A percentile compares a stretch with the other conserved stretches of the same genome.
Conservation (phyloP, 2,329 filamentous ascomycete genomes). For the Helminthosporium solani region DNA sequence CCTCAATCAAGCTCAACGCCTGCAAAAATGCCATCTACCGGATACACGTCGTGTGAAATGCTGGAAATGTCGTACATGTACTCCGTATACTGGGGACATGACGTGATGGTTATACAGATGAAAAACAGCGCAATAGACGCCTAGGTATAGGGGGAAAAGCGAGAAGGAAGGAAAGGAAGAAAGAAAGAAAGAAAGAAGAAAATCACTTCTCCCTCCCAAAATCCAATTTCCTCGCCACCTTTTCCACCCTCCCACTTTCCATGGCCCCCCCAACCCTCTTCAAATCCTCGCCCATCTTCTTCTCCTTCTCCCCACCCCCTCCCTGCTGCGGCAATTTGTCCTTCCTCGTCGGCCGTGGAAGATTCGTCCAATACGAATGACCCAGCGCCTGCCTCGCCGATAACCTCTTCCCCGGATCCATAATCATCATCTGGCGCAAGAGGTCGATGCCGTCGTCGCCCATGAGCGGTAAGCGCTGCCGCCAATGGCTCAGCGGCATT, state of each 20-base stretch:
- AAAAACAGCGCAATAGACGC: too few relatives aligned
- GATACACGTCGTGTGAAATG: too few relatives aligned
- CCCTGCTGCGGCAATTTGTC: conserved; percentile 79
- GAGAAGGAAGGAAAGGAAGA: too few relatives aligned
- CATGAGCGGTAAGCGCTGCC: conserved; percentile 74
- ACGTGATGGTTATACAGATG: too few relatives aligned
- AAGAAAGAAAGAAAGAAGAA: too few relatives aligned
- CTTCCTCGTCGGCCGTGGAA: conserved; percentile 80
- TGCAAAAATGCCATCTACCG: too few relatives aligned
- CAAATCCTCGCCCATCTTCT: conserved; percentile 79
- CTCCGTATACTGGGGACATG: too few relatives aligned
- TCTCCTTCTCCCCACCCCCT: conserved; percentile 65
- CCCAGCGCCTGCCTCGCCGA: conserved; percentile 74
- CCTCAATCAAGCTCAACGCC: too few relatives aligned
- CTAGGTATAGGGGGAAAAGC: too few relatives aligned
- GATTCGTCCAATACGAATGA: conserved; percentile 82
- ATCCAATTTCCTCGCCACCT: conserved; percentile 74
- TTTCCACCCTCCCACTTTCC: conserved; percentile 66
- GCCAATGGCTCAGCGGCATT: conserved; percentile 72
- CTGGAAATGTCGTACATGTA: too few relatives aligned
- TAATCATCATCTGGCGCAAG: conserved; percentile 76
- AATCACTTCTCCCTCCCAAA: conserved; percentile 13
- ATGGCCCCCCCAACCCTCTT: conserved; percentile 73
- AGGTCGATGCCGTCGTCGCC: conserved; percentile 84
- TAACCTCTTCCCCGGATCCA: conserved; percentile 84